Evolutionary conservation across 768 basidiomycete genomes (phyloP).

Genomic region (Tulasnella sp.): DNA sequence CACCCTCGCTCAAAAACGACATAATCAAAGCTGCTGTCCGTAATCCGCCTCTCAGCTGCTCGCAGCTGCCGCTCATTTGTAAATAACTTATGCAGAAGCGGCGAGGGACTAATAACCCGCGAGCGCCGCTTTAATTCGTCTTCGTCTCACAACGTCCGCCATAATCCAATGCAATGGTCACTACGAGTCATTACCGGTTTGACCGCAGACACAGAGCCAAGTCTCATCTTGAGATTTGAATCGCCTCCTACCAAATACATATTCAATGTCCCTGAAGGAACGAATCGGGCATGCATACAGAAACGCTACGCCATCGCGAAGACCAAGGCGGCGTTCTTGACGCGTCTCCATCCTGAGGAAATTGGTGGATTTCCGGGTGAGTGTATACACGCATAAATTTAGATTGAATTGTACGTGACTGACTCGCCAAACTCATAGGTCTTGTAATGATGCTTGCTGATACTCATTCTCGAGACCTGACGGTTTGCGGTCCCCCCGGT

Average conservation of each 20-base stretch:
- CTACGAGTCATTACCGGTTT: constrained; percentile 22
- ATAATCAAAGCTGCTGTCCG: constrained; percentile 1
- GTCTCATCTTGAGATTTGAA: constrained; percentile 67
- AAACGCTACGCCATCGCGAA: constrained; percentile 57
- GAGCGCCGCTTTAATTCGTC: not conserved
- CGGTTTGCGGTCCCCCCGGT: constrained; percentile 66
- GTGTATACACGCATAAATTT: constrained; percentile 22
- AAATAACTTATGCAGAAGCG: not conserved
- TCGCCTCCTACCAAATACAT: constrained; percentile 59
- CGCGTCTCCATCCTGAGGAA: constrained; percentile 52
- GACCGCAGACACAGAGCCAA: constrained; percentile 66
- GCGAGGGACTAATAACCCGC: not conserved
- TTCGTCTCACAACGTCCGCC: not conserved
- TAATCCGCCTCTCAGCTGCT: not conserved
- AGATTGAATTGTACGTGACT: constrained; percentile 19
- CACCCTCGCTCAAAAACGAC: not conserved
- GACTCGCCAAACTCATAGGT: constrained; percentile 40
- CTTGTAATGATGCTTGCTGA: constrained; percentile 77
- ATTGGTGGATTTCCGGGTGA: constrained; percentile 67
- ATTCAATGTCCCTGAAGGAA: constrained; percentile 82
- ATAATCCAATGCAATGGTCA: constrained; percentile 22
- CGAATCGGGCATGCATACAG: constrained; percentile 65
- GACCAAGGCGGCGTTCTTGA: constrained; percentile 64
- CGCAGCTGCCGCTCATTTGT: constrained; percentile 8
- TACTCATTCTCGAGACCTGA: constrained; percentile 47